Conservation (phyloP, 371 early-diverging fungal genomes). For the Mortierella sp. region DNA sequence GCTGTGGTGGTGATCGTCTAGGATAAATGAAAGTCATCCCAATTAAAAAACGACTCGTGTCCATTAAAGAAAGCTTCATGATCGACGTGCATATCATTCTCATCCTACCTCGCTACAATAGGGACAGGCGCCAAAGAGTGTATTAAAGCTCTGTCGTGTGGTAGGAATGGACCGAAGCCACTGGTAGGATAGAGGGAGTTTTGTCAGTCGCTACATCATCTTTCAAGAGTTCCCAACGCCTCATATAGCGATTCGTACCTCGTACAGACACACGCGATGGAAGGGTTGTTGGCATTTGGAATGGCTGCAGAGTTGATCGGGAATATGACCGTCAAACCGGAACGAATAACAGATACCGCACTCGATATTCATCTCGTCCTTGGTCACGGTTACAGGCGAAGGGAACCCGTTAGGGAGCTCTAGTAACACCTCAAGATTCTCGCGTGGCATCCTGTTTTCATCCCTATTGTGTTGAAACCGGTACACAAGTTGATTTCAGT, state of each 20-base stretch:
- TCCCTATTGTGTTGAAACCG: constrained; percentile 20
- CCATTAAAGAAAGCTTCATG: not conserved
- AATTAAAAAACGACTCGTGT: not conserved
- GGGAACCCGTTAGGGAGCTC: constrained; percentile 50
- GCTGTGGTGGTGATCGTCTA: not conserved
- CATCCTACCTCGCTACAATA: constrained; percentile 61
- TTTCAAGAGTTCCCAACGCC: not conserved
- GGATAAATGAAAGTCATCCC: not conserved
- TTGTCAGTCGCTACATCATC: not conserved
- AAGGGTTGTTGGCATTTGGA: constrained; percentile 61
- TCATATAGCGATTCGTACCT: constrained; percentile 42
- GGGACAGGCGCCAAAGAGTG: constrained; percentile 65
- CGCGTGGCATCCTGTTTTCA: constrained; percentile 23
- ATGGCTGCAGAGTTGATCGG: constrained; percentile 62
- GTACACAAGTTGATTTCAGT: too few relatives aligned
- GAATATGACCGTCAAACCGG: constrained; percentile 53
- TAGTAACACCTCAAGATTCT: constrained; percentile 35
- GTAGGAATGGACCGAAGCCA: constrained; percentile 64
- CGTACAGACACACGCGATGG: constrained; percentile 59
- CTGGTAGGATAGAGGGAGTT: constrained; percentile 23
- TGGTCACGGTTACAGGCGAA: constrained; percentile 31
- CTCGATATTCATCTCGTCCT: constrained; percentile 60
- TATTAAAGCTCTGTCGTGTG: constrained; percentile 63
- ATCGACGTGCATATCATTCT: too few relatives aligned
- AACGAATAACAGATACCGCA: constrained; percentile 68